A percentile compares a stretch with the other conserved stretches of the same genome.
phyloP scores from a whole-genome alignment of 768 basidiomycete species.

The Filobasidium floriforme region DNA sequence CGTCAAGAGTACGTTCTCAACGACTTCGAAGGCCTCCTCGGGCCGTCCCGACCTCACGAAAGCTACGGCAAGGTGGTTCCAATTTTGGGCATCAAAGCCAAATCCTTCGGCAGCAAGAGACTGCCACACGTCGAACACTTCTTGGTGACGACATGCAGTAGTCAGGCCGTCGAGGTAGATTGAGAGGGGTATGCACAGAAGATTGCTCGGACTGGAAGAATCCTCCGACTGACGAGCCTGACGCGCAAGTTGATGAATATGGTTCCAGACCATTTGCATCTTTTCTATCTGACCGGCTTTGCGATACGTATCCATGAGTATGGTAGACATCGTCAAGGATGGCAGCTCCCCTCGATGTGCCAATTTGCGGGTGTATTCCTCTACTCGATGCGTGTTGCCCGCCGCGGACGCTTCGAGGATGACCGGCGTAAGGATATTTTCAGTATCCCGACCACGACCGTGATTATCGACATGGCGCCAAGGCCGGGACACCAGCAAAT shows the following conservation, averaged over 20 bases:
- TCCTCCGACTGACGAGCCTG: slow-evolving; percentile 26
- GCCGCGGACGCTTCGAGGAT: slow-evolving; percentile 25
- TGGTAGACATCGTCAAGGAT: slow-evolving; percentile 56
- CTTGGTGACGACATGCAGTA: slow-evolving; percentile 54
- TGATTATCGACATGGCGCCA: slow-evolving; percentile 11
- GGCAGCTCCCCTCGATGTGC: slow-evolving; percentile 51
- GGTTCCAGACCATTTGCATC: slow-evolving; percentile 61
- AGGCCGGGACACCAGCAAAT: slow-evolving; percentile 10
- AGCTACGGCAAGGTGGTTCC: slow-evolving; percentile 73
- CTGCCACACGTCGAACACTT: slow-evolving; percentile 64
- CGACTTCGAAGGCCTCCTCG: slow-evolving; percentile 73
- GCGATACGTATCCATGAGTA: slow-evolving; percentile 67
- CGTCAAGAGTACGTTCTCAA: slow-evolving; percentile 66
- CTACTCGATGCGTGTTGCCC: slow-evolving; percentile 24
- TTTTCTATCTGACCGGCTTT: slow-evolving; percentile 53
- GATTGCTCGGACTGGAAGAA: slow-evolving; percentile 43
- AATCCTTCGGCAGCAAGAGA: slow-evolving; percentile 58
- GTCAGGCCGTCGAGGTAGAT: slow-evolving; percentile 73
- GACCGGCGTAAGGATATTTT: slow-evolving; percentile 37
- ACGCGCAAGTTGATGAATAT: slow-evolving; percentile 57
- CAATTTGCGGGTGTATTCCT: slow-evolving; percentile 28
- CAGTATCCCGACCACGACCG: slow-evolving; percentile 22
- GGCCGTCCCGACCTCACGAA: slow-evolving; percentile 71
- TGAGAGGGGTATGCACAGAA: slow-evolving; percentile 70
- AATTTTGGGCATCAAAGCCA: slow-evolving; percentile 78